Evolutionary conservation across 2,329 filamentous ascomycete genomes (phyloP).

Genomic region (Myriosclerotinia duriaeana): DNA sequence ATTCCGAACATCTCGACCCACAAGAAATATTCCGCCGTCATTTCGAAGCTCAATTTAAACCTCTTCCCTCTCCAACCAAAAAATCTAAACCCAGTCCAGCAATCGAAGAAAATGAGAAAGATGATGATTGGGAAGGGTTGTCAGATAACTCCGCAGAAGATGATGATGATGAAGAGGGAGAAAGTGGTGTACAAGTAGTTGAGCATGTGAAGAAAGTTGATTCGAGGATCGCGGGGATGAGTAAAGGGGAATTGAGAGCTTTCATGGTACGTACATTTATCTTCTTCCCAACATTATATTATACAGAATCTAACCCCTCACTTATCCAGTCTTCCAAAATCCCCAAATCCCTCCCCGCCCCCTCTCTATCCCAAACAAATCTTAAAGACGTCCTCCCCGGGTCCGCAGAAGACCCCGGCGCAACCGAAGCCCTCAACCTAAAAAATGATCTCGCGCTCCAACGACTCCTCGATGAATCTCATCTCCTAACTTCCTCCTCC

Average conservation of each 20-base stretch:
- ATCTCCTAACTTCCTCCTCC: conserved; percentile 65
- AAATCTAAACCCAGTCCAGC: conserved; percentile 24
- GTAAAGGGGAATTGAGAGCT: conserved; percentile 69
- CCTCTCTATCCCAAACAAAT: conserved; percentile 21
- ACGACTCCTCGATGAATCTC: conserved; percentile 85
- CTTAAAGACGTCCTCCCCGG: not conserved
- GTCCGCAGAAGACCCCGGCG: conserved; percentile 50
- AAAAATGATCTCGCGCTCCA: conserved; percentile 93
- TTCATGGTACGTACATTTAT: conserved; percentile 62
- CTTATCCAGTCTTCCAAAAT: conserved; percentile 37
- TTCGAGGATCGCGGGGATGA: conserved; percentile 46
- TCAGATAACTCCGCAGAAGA: conserved; percentile 40
- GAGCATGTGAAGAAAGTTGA: conserved; percentile 43
- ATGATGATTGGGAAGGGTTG: conserved; percentile 63
- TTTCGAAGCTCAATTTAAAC: conserved; percentile 86
- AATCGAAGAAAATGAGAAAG: conserved; percentile 39
- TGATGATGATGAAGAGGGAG: conserved; percentile 44
- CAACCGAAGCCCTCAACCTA: conserved; percentile 64
- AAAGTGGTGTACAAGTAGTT: conserved; percentile 46
- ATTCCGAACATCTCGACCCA: conserved; percentile 47
- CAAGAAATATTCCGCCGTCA: conserved; percentile 77
- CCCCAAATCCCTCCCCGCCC: conserved; percentile 27
- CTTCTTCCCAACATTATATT: not conserved
- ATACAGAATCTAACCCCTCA: not conserved
- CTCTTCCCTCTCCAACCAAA: conserved; percentile 51